A percentile compares a stretch with the other conserved stretches of the same genome.
These are phyloP conservation scores for Fusarium mangiferae DNA, from an alignment of 2,329 filamentous ascomycete species.

Conservation along the genomic window DNA sequence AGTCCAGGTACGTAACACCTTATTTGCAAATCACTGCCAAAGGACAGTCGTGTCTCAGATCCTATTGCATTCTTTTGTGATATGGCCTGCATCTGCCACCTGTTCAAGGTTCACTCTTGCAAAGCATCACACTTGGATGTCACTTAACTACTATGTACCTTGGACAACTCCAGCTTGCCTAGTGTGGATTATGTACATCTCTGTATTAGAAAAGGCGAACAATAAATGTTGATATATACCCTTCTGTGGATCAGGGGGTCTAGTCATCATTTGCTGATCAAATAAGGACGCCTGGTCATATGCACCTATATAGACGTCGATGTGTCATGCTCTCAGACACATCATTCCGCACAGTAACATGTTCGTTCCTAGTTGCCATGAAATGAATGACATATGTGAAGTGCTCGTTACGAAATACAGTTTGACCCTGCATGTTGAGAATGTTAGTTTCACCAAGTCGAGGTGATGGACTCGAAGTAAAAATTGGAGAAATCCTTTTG, in stretches of 20 bases:
- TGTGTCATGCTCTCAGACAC: neutral
- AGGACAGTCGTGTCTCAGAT: constrained; percentile 22
- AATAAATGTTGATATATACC: neutral
- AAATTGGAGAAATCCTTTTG: neutral
- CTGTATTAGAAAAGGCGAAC: neutral
- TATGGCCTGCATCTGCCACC: neutral
- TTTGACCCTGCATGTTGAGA: neutral
- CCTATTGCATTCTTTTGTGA: constrained; percentile 4
- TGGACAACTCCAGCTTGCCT: neutral
- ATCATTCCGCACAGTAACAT: neutral
- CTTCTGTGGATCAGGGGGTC: neutral
- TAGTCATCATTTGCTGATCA: neutral
- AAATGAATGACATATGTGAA: neutral
- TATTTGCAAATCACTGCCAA: constrained; percentile 1
- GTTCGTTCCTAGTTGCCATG: neutral
- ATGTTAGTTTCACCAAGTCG: neutral
- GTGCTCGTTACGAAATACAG: neutral
- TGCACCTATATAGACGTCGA: neutral
- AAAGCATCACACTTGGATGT: neutral
- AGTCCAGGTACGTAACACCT: constrained; percentile 1
- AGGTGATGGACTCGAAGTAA: neutral
- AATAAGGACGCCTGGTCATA: neutral
- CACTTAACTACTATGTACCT: neutral
- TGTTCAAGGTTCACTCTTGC: neutral
- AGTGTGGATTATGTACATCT: neutral